Evolutionary conservation across 2,329 filamentous ascomycete species (phyloP).

Genomic region (Setomelanomma holmii): DNA sequence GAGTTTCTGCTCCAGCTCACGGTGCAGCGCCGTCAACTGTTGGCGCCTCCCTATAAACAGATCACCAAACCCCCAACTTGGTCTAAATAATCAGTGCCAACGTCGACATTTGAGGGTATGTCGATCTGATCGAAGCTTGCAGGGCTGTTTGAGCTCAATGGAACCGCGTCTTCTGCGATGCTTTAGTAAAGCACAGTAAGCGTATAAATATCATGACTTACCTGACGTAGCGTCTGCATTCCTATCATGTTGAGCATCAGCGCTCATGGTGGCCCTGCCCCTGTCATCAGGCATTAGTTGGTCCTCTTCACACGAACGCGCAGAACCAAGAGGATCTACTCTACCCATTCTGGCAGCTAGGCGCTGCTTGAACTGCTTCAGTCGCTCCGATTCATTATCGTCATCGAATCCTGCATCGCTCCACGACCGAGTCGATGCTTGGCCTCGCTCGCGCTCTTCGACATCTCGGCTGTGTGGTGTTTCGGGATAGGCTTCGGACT

Average conservation of each 20-base stretch:
- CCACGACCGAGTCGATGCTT: neutral
- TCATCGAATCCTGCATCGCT: neutral
- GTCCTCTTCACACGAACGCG: neutral
- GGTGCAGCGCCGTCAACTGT: no score
- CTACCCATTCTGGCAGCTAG: neutral
- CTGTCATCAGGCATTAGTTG: neutral
- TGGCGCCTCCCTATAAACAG: neutral
- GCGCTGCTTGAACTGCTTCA: neutral
- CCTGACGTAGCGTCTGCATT: neutral
- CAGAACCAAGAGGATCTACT: neutral
- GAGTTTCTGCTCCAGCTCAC: no score
- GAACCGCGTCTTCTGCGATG: neutral
- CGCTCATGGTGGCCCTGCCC: neutral
- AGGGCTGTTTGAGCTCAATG: neutral
- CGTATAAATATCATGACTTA: neutral
- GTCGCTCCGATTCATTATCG: neutral
- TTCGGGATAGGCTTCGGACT: conserved; percentile 1
- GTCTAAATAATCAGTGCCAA: neutral
- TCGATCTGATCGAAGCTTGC: neutral
- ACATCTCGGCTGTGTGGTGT: conserved; percentile 8
- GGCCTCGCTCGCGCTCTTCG: conserved; percentile 2
- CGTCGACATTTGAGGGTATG: neutral
- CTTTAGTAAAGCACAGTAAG: neutral
- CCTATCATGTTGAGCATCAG: neutral
- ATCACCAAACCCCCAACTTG: neutral